Evolutionary conservation across 2,329 filamentous ascomycete genomes (phyloP).

Genomic region (Claviceps purpurea): DNA sequence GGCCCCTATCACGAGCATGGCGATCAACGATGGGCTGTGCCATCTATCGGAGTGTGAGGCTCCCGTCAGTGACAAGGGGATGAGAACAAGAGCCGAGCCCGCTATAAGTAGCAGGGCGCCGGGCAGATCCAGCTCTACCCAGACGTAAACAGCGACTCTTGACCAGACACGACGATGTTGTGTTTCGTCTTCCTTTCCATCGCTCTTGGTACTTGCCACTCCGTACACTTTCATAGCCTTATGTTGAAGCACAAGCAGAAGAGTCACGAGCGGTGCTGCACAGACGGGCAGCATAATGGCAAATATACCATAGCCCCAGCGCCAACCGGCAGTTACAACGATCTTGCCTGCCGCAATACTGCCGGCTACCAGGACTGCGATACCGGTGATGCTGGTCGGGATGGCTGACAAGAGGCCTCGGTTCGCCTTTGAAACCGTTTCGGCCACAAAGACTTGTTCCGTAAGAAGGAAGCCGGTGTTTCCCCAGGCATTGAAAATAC

Average conservation of each 20-base stretch:
- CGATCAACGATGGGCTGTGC: constrained; percentile 21
- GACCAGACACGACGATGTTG: constrained; percentile 8
- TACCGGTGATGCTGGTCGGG: constrained; percentile 30
- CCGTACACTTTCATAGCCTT: constrained; percentile 13
- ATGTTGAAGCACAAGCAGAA: constrained; percentile 18
- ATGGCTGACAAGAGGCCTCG: constrained; percentile 46
- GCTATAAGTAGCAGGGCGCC: constrained; percentile 19
- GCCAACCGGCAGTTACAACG: constrained; percentile 23
- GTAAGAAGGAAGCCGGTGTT: constrained; percentile 20
- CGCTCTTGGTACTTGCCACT: background rate
- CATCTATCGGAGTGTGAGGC: constrained; percentile 18
- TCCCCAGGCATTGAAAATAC: constrained; percentile 50
- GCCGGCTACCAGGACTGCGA: constrained; percentile 19
- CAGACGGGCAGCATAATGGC: constrained; percentile 23
- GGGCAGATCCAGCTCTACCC: constrained; percentile 21
- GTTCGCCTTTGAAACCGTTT: constrained; percentile 46
- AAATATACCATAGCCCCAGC: constrained; percentile 30
- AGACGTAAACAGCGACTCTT: constrained; percentile 12
- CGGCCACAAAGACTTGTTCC: constrained; percentile 42
- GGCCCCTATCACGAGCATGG: constrained; percentile 21
- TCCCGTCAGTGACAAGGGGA: constrained; percentile 25
- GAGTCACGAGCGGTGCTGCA: constrained; percentile 18
- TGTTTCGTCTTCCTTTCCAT: constrained; percentile 6
- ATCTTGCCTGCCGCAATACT: constrained; percentile 20
- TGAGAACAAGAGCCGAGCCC: constrained; percentile 20